Evolutionary conservation across 2,329 filamentous ascomycete species (phyloP).

Genomic region (Cryphonectria naterciae): DNA sequence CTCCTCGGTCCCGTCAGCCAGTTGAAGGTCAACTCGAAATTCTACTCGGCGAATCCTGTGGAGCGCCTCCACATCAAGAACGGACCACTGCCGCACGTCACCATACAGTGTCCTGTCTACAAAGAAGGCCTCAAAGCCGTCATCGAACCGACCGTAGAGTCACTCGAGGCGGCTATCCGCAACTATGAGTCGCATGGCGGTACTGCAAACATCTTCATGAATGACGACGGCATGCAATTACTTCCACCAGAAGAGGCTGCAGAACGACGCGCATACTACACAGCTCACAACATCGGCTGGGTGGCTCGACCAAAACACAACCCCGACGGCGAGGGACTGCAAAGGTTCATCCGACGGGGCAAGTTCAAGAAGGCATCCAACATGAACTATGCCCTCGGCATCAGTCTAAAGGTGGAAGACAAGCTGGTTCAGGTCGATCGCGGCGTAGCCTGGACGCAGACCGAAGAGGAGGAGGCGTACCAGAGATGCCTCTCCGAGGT

Average conservation of each 20-base stretch:
- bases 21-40: conserved; percentile 76
- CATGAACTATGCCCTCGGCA: conserved; percentile 73
- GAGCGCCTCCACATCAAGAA: conserved; percentile 65
- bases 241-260: conserved; percentile 59
- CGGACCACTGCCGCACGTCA: conserved; percentile 69
- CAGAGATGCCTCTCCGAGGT: conserved; percentile 67
- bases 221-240: conserved; percentile 75
- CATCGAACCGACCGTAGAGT: conserved; percentile 76
- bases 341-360: conserved; percentile 59
- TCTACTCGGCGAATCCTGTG: conserved; percentile 68
- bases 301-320: conserved; percentile 68
- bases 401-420: conserved; percentile 72
- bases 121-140: conserved; percentile 79
- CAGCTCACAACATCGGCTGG: conserved; percentile 72
- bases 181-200: conserved; percentile 78
- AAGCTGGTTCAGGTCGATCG: conserved; percentile 64
- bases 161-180: conserved; percentile 76
- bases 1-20: conserved; percentile 68
- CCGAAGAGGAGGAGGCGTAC: conserved; percentile 70
- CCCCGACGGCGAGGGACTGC: conserved; percentile 51
- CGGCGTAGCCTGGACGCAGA: conserved; percentile 65
- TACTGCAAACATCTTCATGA: conserved; percentile 78
- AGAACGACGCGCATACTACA: conserved; percentile 63
- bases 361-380: conserved; percentile 75
- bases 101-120: conserved; percentile 86